Evolutionary conservation across 2,329 filamentous ascomycete species (phyloP), one percentile per base, ranked within the genome.

Genomic region (Teratosphaeria destructans): DNA sequence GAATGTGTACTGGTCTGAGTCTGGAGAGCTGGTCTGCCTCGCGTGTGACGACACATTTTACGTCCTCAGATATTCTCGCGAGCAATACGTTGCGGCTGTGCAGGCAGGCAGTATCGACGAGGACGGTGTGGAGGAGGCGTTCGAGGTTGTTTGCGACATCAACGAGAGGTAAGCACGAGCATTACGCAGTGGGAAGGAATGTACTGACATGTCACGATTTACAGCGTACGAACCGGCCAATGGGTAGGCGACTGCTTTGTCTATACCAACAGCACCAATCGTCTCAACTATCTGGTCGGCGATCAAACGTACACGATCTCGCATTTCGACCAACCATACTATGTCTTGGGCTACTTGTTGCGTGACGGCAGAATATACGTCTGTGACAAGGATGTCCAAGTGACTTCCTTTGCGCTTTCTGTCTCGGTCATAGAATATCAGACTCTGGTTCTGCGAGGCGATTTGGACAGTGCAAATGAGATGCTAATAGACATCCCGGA

Each of bases 181-280:
- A 57, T n/a, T 23, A 49, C 8, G 32, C n/a, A 8, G 23, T 43
- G 7, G 16, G 16, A 26, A 54, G 8, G n/a, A 52, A 14, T 37
- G 54, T 23, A 37, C 43, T 56, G 26, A 12, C 26, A 59, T n/a
- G 19, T 47, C 55, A 26, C 32, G 16, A 37, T 23, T 10, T 37
- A 58, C 62, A 90, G 87, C 64, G 91, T 97, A 57, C 88, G 90
- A 65, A 96, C 93, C 23, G 94, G 93, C 67, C 89, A 95, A 78
- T 99, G 94, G 94, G 89, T 99, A 60, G 94, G 94, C 63, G 94
- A 99, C 78, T 96, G 93, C 79, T 96, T 99, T 81, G 92, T 97
- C 73, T 99, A 97, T 82, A 96, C 94, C 59, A 97, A 95, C 81
- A 89, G 83, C 74, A 95, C 92, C 10, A 96, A 97, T 80, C 89